Evolutionary conservation across 2,329 filamentous ascomycete genomes (phyloP), one percentile per base, ranked within the genome.

Genomic region (Trichoderma afroharzianum): DNA sequence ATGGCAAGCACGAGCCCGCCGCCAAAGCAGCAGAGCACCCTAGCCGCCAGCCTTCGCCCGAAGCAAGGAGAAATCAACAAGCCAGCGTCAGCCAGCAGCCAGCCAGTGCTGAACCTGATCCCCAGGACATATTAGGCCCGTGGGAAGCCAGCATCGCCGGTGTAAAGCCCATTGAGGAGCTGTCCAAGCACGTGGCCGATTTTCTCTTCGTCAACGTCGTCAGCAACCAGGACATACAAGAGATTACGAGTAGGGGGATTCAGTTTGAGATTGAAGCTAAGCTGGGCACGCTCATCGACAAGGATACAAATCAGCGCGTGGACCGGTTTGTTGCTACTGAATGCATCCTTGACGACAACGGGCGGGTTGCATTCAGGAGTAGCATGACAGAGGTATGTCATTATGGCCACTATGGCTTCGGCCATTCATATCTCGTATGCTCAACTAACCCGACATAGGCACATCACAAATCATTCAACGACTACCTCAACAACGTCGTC

Each of bases 211-310:
- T 88, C 62, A 86, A 92, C 70, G 91, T 96, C 21, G 86, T 96
- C 7, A 84, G 86, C 66, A 89, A 90, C 73, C 85, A 87, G n/a
- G 89, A 93, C 74, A 85, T 90, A 47, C 86, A 86, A 36, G 89
- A 92, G 75, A 87, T 92, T 24, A 81, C 84, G 18, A 87, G 87
- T 66, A 86, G 88, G 18, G 90, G 89, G 7, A 91, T 94, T 15
- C 88, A 93, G 72, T 90, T 98, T 68, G 96, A 99, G 81, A 93
- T 99, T 69, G 96, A 99, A 82, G 96, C 94, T 11, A 98, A 98
- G 81, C 85, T 98, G 62, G 96, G 96, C 21, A 91, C 90, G 30
- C 86, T 98, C 15, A 88, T 95, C 71, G 91, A 93, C 79, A 90
- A 89, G 78, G 88, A 91, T 73, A 92, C 89, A 7, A 88, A 91